A percentile compares a stretch with the other conserved stretches of the same genome.
Conservation (phyloP, 192 early-diverging fungal genomes). For the Entomortierella parvispora region DNA sequence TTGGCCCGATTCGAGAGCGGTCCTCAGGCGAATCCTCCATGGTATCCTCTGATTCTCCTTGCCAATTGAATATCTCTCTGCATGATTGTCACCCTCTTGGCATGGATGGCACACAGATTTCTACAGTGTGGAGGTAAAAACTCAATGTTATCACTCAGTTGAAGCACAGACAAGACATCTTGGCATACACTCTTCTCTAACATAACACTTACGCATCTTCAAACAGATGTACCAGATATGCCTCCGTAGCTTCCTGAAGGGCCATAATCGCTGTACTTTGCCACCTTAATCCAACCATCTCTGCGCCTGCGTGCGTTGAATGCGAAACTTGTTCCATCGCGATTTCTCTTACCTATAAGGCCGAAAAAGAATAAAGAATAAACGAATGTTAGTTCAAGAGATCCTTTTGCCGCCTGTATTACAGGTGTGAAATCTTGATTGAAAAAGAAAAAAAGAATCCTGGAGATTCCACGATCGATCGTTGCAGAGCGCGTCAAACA, state of each 20-base stretch:
- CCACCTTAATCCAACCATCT: slow-evolving; percentile 68
- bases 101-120: slow-evolving; percentile 93
- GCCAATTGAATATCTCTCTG: slow-evolving; percentile 92
- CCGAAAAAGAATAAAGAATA: not conserved
- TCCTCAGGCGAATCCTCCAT: slow-evolving; percentile 70
- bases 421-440: too few species aligned
- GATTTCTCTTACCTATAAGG: slow-evolving; percentile 69
- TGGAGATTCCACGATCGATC: too few species aligned
- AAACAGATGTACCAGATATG: slow-evolving; percentile 85
- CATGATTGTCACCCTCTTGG: slow-evolving; percentile 95
- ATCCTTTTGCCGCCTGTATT: too few species aligned
- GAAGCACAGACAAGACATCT: not conserved
- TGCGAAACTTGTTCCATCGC: slow-evolving; percentile 59
- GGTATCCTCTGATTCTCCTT: slow-evolving; percentile 86
- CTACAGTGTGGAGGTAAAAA: slow-evolving; percentile 36
- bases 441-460: too few species aligned
- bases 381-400: not conserved
- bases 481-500: too few species aligned
- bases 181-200: not conserved
- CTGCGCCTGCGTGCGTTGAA: slow-evolving; percentile 48
- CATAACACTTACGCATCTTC: slow-evolving; percentile 81
- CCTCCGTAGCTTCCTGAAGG: slow-evolving; percentile 84
- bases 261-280: slow-evolving; percentile 82
- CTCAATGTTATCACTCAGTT: too few species aligned
- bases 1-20: not conserved